Evolutionary conservation across 306 rosid genomes (phyloP).

Genomic region (Acmispon strigosus): DNA sequence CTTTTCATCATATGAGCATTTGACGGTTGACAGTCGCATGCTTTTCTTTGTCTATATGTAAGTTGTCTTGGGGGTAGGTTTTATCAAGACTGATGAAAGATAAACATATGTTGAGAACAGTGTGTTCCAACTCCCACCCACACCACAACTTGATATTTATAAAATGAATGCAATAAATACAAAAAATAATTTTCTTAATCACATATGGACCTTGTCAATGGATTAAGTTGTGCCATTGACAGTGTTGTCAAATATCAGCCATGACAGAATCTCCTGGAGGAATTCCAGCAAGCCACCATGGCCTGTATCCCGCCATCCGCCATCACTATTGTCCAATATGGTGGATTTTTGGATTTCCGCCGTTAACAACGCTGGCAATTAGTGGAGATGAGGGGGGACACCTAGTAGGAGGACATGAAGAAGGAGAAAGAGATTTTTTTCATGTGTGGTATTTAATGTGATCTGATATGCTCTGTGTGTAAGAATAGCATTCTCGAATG

Average conservation of each 20-base stretch:
- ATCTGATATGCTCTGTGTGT: not conserved
- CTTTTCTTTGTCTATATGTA: not conserved
- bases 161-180: not conserved
- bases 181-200: not conserved
- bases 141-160: not conserved
- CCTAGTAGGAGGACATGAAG: not conserved
- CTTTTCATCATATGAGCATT: constrained; percentile 8
- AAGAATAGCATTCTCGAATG: not conserved
- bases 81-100: not conserved
- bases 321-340: too few relatives aligned
- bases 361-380: too few relatives aligned
- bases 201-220: not conserved
- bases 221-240: not conserved
- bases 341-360: too few relatives aligned
- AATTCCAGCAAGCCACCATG: too few relatives aligned
- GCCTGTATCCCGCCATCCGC: too few relatives aligned
- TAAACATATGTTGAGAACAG: not conserved
- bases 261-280: too few relatives aligned
- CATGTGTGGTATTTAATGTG: not conserved
- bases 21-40: not conserved
- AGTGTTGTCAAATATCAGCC: too few relatives aligned
- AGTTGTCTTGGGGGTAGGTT: constrained; percentile 14
- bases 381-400: not conserved
- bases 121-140: not conserved
- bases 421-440: not conserved